Evolutionary conservation across 148 eudicot species (phyloP).

Genomic region (Salicornia ramosissima): DNA sequence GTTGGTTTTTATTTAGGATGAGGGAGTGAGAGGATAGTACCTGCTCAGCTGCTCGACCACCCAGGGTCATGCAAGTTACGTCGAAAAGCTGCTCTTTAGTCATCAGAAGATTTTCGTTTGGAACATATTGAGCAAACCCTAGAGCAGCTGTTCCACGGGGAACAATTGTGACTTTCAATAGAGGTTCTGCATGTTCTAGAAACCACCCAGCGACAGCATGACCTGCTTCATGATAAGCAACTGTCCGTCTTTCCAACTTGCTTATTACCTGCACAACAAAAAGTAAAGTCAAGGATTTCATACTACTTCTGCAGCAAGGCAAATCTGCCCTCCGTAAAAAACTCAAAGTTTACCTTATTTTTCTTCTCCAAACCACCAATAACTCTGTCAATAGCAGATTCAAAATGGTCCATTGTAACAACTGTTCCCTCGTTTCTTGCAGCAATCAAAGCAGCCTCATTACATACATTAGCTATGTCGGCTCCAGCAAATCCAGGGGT

Average conservation of each 20-base stretch:
- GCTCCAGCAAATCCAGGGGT: slow-evolving; percentile 98
- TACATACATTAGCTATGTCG: slow-evolving; percentile 88
- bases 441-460: slow-evolving; percentile 90
- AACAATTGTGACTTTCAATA: slow-evolving; percentile 86
- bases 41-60: slow-evolving; percentile 94
- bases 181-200: slow-evolving; percentile 82
- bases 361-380: slow-evolving; percentile 93
- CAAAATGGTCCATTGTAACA: slow-evolving; percentile 76
- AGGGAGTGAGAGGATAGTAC: slow-evolving; percentile 25
- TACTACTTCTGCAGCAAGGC: neutral
- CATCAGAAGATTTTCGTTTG: slow-evolving; percentile 88
- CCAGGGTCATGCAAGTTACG: slow-evolving; percentile 93
- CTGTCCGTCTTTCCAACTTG: slow-evolving; percentile 76
- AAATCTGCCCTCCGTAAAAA: neutral
- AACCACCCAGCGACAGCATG: slow-evolving; percentile 93
- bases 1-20: neutral
- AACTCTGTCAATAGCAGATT: slow-evolving; percentile 75
- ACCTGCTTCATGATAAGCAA: slow-evolving; percentile 90
- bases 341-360: slow-evolving; percentile 50
- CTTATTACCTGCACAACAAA: slow-evolving; percentile 61
- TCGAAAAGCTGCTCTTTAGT: slow-evolving; percentile 95
- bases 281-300: neutral
- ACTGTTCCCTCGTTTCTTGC: slow-evolving; percentile 52
- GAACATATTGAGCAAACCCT: slow-evolving; percentile 90
- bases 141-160: slow-evolving; percentile 97